Evolutionary conservation across 228 moss, liverwort and hornwort species (phyloP).

Genomic region (Sphagnum magellanicum): DNA sequence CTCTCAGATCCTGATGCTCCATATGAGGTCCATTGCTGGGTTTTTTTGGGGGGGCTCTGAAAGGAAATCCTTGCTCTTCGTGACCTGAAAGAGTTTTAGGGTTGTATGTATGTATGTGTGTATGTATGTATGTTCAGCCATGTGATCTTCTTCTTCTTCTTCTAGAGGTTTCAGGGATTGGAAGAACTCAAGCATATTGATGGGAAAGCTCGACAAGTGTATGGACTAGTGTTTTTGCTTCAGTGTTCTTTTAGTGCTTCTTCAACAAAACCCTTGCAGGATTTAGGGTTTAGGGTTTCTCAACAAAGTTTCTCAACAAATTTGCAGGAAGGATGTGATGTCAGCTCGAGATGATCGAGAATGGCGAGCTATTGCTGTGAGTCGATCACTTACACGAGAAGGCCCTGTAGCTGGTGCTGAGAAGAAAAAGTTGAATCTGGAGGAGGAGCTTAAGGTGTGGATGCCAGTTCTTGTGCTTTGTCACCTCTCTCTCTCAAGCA

Average conservation of each 20-base stretch:
- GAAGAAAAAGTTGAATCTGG: conserved; percentile 68
- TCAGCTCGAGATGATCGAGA: conserved; percentile 82
- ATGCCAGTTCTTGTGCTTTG: not conserved
- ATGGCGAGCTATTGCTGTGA: conserved; percentile 69
- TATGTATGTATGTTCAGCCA: not conserved
- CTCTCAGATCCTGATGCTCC: not conserved
- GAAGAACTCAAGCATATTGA: too few relatives aligned
- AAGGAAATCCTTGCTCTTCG: not conserved
- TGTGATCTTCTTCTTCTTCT: too few relatives aligned
- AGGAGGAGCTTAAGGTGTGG: conserved; percentile 70
- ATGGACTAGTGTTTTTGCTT: too few relatives aligned
- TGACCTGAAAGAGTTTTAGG: not conserved
- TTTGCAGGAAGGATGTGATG: conserved; percentile 68
- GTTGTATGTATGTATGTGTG: not conserved
- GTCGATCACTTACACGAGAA: conserved; percentile 65
- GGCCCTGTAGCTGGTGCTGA: conserved; percentile 62
- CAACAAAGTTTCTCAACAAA: not conserved
- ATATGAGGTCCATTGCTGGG: too few relatives aligned
- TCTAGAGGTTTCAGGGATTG: too few relatives aligned
- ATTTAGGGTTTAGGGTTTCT: conserved; percentile 4
- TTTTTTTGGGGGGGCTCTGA: too few relatives aligned
- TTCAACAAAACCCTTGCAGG: not conserved
- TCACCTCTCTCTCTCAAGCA: not conserved
- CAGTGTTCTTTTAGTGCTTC: too few relatives aligned
- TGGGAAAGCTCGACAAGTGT: too few relatives aligned